Percentiles rank a stretch among this genome's conserved stretches.
Evolutionary conservation across 768 basidiomycete species (phyloP).

Genomic region (Leucocoprinus leucothites): DNA sequence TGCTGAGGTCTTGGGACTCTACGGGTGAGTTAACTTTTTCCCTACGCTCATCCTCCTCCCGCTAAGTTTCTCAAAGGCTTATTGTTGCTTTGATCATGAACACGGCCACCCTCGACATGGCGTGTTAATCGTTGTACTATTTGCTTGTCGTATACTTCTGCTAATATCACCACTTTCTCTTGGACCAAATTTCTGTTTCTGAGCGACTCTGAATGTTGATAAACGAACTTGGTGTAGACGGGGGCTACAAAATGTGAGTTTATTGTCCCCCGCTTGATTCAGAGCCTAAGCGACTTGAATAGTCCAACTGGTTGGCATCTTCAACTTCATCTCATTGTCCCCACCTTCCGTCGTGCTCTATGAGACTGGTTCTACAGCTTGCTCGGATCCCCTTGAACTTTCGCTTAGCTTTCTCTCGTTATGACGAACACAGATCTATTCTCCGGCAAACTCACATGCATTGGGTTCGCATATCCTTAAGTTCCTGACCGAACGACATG

Average conservation of each 20-base stretch:
- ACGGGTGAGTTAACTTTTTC: conserved; percentile 52
- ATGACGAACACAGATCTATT: too few species aligned
- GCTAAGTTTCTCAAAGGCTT: conserved; percentile 37
- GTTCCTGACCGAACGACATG: too few species aligned
- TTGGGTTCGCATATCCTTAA: too few species aligned
- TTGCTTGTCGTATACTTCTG: background rate
- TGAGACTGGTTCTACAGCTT: too few species aligned
- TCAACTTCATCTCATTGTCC: too few species aligned
- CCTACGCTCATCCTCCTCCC: background rate
- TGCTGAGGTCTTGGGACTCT: conserved; percentile 86
- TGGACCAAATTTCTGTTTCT: background rate
- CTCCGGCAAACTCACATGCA: too few species aligned
- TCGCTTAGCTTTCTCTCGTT: too few species aligned
- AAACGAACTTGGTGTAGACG: background rate
- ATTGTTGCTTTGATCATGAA: conserved; percentile 94
- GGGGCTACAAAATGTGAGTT: background rate
- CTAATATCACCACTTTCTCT: background rate
- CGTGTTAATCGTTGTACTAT: conserved; percentile 8
- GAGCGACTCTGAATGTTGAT: background rate
- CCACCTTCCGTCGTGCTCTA: too few species aligned
- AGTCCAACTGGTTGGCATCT: too few species aligned
- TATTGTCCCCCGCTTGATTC: too few species aligned
- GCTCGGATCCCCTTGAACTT: too few species aligned
- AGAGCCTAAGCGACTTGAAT: too few species aligned
- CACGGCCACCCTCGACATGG: conserved; percentile 36